Evolutionary conservation across 352 stramenopile species (phyloP).

Genomic region (Phytophthora meadii): DNA sequence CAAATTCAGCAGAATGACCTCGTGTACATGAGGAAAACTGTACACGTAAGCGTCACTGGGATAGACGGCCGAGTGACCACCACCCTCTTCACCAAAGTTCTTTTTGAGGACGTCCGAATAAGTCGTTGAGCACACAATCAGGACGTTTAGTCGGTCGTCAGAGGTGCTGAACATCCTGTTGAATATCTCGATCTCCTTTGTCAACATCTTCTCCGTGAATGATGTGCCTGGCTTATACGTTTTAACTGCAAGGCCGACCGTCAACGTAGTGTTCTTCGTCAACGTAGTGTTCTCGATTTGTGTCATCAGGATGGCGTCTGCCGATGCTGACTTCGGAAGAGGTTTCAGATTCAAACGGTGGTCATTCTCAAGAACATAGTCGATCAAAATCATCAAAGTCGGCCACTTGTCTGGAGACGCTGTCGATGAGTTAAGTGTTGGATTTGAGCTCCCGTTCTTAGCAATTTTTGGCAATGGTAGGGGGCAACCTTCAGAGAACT

Average conservation of each 20-base stretch:
- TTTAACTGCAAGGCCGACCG: background rate
- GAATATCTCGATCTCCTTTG: background rate
- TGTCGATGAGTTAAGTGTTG: too few species aligned
- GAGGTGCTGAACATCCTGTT: background rate
- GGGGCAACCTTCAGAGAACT: background rate
- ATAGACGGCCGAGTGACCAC: too few species aligned
- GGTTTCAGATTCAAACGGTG: too few species aligned
- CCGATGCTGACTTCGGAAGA: background rate
- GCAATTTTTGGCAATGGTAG: background rate
- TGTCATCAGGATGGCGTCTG: background rate
- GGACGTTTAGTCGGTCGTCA: background rate
- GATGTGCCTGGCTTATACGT: background rate
- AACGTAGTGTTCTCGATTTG: background rate
- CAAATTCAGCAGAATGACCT: constrained; percentile 4
- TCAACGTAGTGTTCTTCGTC: background rate
- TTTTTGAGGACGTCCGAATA: background rate
- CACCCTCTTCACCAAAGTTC: too few species aligned
- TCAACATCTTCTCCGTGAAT: background rate
- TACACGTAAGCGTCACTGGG: too few species aligned
- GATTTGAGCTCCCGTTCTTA: background rate
- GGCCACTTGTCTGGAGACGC: too few species aligned
- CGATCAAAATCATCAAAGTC: too few species aligned
- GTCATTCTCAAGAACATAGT: too few species aligned
- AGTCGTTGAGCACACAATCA: background rate
- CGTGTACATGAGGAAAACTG: background rate